These are phyloP conservation scores for Gentiana straminea DNA, from an alignment of 257 asterid genomes.

Conservation along the genomic window DNA sequence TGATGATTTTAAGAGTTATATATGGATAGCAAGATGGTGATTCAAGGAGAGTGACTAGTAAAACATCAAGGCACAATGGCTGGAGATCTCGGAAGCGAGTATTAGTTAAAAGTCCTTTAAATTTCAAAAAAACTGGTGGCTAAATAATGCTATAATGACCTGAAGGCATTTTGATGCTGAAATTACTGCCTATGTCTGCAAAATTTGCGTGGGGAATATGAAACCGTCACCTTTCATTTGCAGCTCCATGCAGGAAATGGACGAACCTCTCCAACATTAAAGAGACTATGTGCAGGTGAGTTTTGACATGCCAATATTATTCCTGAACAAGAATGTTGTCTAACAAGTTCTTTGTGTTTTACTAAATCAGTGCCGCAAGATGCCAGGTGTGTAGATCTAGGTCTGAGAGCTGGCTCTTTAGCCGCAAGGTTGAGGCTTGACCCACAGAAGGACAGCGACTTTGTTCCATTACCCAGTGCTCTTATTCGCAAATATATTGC, in stretches of 20 bases:
- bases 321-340: constrained; percentile 5
- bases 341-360: constrained; percentile 16
- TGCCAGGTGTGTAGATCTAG: constrained; percentile 30
- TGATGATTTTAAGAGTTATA: too few species aligned
- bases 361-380: constrained; percentile 43
- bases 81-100: too few species aligned
- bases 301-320: constrained; percentile 10
- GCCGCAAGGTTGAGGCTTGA: constrained; percentile 74
- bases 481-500: constrained; percentile 93
- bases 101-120: too few species aligned
- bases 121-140: too few species aligned
- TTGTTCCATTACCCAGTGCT: constrained; percentile 89
- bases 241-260: constrained; percentile 93
- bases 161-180: too few species aligned
- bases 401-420: constrained; percentile 42
- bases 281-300: constrained; percentile 65
- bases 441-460: constrained; percentile 61
- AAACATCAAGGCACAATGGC: too few species aligned
- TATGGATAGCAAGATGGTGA: too few species aligned
- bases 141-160: too few species aligned
- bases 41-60: too few species aligned
- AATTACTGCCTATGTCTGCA: not conserved
- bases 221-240: constrained; percentile 18
- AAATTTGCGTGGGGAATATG: constrained; percentile 5
- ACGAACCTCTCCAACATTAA: constrained; percentile 49